A percentile compares a stretch with the other conserved stretches of the same genome.
These are phyloP conservation scores for Plenodomus biglobosus DNA, from an alignment of 2,329 filamentous ascomycete genomes.

Conservation along the genomic window DNA sequence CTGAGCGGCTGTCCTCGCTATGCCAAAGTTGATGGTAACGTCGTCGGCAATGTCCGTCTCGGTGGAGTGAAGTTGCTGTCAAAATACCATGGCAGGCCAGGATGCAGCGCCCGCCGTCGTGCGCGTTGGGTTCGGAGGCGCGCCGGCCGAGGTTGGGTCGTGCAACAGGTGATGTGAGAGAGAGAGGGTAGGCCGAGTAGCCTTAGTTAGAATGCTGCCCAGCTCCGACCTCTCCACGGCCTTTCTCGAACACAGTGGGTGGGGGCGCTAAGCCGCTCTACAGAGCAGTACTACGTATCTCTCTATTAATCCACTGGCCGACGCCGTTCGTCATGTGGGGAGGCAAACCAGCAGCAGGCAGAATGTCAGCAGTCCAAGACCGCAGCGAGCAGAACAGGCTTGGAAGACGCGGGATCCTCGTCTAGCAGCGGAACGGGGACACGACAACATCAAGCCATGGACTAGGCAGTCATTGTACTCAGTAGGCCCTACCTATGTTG, in stretches of 20 bases:
- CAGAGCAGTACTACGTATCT: too few species aligned
- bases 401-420: too few species aligned
- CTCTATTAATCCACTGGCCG: too few species aligned
- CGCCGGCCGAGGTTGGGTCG: slow-evolving; percentile 11
- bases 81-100: slow-evolving; percentile 7
- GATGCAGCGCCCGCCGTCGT: slow-evolving; percentile 3
- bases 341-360: slow-evolving; percentile 8
- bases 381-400: too few species aligned
- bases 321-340: too few species aligned
- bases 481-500: too few species aligned
- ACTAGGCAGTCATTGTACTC: too few species aligned
- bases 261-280: slow-evolving; percentile 18
- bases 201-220: not conserved
- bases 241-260: slow-evolving; percentile 17
- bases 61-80: too few species aligned
- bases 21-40: too few species aligned
- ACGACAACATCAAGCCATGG: too few species aligned
- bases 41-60: too few species aligned
- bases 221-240: slow-evolving; percentile 18
- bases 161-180: slow-evolving; percentile 2
- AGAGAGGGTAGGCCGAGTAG: not conserved
- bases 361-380: slow-evolving; percentile 1
- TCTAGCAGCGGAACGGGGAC: too few species aligned
- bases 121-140: slow-evolving; percentile 12
- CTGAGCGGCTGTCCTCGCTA: slow-evolving; percentile 14